phyloP scores from a whole-genome alignment of 305 asterid species.

The Stenogyne calaminthoides region DNA sequence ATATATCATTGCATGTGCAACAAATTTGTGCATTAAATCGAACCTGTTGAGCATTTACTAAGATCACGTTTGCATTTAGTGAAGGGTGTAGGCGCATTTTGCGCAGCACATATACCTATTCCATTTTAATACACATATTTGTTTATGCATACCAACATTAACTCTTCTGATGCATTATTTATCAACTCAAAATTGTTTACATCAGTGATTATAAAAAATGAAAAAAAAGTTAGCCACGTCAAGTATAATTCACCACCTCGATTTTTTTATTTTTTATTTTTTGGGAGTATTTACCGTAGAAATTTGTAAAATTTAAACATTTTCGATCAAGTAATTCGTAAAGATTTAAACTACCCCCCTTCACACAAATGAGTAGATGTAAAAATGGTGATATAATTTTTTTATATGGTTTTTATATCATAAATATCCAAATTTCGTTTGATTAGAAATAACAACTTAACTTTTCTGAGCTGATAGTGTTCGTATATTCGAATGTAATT shows the following conservation, averaged over 20 bases:
- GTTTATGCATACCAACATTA: neutral
- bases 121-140: neutral
- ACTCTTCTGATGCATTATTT: neutral
- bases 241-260: neutral
- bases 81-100: conserved; percentile 54
- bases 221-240: neutral
- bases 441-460: neutral
- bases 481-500: neutral
- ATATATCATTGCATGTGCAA: conserved; percentile 37
- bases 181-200: neutral
- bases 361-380: neutral
- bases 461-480: neutral
- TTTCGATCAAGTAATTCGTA: neutral
- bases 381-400: no score
- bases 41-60: conserved; percentile 55
- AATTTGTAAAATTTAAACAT: neutral
- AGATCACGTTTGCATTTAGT: conserved; percentile 72
- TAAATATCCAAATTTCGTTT: neutral
- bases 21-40: conserved; percentile 46
- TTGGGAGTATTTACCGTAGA: neutral
- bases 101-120: conserved; percentile 50
- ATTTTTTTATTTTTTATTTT: no score
- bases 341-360: neutral
- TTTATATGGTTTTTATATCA: no score
- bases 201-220: neutral